phyloP scores from a whole-genome alignment of 768 basidiomycete genomes.

The Rhodotorula taiwanensis region DNA sequence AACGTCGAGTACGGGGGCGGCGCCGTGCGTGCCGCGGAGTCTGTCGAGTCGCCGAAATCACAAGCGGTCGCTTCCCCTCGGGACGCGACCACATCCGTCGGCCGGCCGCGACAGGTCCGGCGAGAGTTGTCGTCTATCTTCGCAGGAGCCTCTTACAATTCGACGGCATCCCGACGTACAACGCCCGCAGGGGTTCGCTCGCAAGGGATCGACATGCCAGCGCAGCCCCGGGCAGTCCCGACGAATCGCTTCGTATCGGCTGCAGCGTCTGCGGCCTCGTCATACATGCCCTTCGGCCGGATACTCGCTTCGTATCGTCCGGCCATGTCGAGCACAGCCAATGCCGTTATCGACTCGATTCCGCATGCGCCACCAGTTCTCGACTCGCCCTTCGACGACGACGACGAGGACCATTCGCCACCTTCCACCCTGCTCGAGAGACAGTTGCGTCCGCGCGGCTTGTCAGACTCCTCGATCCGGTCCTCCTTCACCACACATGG shows the following conservation, averaged over 20 bases:
- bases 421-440: slow-evolving; percentile 56
- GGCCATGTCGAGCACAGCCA: slow-evolving; percentile 59
- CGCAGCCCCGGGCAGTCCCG: not conserved
- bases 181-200: too few species aligned
- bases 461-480: slow-evolving; percentile 88
- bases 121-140: slow-evolving; percentile 72
- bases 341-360: slow-evolving; percentile 66
- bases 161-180: too few species aligned
- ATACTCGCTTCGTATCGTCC: slow-evolving; percentile 26
- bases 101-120: slow-evolving; percentile 26
- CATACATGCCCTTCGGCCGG: slow-evolving; percentile 24
- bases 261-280: slow-evolving; percentile 1
- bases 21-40: slow-evolving; percentile 22
- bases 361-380: slow-evolving; percentile 42
- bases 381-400: slow-evolving; percentile 31
- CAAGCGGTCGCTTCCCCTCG: not conserved
- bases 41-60: not conserved
- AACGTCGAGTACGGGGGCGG: slow-evolving; percentile 80
- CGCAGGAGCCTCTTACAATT: slow-evolving; percentile 56
- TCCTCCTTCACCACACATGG: slow-evolving; percentile 62
- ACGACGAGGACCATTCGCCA: slow-evolving; percentile 49
- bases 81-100: not conserved
- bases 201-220: too few species aligned
- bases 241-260: not conserved
- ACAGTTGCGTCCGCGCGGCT: slow-evolving; percentile 65